Conservation (phyloP, 768 basidiomycete species). For the Amanita muscaria region DNA sequence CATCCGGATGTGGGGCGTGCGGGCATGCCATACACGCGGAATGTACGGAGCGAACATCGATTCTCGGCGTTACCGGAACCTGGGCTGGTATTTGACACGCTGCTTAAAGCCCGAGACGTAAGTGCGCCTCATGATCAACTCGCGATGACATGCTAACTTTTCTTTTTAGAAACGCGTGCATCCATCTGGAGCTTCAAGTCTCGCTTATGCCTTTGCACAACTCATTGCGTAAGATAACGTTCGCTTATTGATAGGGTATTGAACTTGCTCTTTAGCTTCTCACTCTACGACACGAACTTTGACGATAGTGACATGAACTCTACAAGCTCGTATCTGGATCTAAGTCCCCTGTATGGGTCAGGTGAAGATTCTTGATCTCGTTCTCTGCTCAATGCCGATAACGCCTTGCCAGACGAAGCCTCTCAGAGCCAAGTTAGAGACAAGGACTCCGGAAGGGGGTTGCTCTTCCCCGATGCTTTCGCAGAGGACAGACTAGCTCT, state of each 20-base stretch:
- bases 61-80: conserved; percentile 44
- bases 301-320: conserved; percentile 38
- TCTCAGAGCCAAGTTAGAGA: conserved; percentile 37
- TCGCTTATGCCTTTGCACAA: conserved; percentile 61
- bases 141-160: conserved; percentile 10
- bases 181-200: conserved; percentile 48
- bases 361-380: conserved; percentile 19
- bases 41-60: conserved; percentile 35
- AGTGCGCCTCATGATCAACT: conserved; percentile 17
- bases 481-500: conserved; percentile 43
- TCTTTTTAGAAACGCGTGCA: conserved; percentile 29
- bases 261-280: conserved; percentile 24
- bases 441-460: conserved; percentile 38
- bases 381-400: not conserved
- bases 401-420: conserved; percentile 21
- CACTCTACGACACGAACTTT: conserved; percentile 41
- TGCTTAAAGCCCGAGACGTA: conserved; percentile 35
- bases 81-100: conserved; percentile 51
- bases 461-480: conserved; percentile 46
- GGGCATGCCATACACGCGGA: conserved; percentile 44
- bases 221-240: conserved; percentile 32
- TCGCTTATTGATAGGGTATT: not conserved
- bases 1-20: conserved; percentile 40
- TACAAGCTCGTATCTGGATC: conserved; percentile 47
- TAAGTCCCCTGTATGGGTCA: conserved; percentile 48